These are phyloP conservation scores for Akanthomyces uredinophilus DNA, from an alignment of 2,329 filamentous ascomycete genomes.

Conservation along the genomic window DNA sequence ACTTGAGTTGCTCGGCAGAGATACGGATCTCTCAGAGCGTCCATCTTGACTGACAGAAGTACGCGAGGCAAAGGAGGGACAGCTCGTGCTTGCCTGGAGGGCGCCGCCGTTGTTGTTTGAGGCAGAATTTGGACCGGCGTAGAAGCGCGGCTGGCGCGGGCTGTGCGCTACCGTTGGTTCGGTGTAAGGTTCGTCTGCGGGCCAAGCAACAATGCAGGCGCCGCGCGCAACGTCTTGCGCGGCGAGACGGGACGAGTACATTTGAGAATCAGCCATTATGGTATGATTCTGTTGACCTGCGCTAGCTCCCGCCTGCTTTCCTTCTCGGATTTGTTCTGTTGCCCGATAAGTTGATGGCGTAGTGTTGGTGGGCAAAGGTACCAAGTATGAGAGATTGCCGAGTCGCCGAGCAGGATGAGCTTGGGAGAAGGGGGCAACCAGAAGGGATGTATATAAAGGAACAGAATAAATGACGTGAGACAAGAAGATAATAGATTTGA, in stretches of 20 bases:
- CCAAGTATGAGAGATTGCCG: not conserved
- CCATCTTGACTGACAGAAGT: not conserved
- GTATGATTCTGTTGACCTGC: not conserved
- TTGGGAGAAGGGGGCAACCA: not conserved
- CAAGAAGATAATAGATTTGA: not conserved
- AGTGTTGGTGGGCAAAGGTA: no score
- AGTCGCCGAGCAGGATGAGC: no score
- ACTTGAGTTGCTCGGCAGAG: not conserved
- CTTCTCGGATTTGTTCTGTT: not conserved
- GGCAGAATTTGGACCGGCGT: not conserved
- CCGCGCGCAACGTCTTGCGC: slow-evolving; percentile 21
- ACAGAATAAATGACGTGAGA: no score
- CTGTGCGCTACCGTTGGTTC: slow-evolving; percentile 5
- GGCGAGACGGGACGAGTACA: slow-evolving; percentile 24
- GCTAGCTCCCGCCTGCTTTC: not conserved
- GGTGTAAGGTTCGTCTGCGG: slow-evolving; percentile 22
- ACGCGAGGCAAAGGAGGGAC: not conserved
- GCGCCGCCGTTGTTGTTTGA: not conserved
- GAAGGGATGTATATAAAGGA: not conserved
- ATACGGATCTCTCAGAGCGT: not conserved
- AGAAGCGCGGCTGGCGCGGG: slow-evolving; percentile 2
- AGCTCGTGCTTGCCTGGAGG: not conserved
- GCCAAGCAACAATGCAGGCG: slow-evolving; percentile 26
- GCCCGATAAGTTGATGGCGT: no score
- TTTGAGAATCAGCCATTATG: not conserved